Evolutionary conservation across 371 early-diverging fungal genomes (phyloP).

Genomic region (Mortierella sp.): DNA sequence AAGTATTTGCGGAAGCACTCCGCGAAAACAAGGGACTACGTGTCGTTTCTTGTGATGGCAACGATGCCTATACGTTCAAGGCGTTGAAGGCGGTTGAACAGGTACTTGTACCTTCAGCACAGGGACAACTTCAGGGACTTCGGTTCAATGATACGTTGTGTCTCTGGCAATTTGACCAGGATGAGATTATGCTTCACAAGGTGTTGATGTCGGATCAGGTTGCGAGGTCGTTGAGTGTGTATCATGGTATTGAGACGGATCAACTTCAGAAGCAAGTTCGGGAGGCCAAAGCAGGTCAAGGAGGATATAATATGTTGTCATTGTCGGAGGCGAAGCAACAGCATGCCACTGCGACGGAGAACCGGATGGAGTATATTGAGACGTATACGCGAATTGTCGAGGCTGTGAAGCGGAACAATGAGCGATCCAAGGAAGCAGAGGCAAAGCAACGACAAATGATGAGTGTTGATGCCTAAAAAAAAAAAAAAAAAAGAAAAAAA

Average conservation of each 20-base stretch:
- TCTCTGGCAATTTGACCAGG: conserved; percentile 18
- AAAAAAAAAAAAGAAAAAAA: too few relatives aligned
- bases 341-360: conserved; percentile 11
- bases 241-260: conserved; percentile 18
- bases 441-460: too few relatives aligned
- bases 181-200: conserved; percentile 34
- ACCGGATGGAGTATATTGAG: conserved; percentile 21
- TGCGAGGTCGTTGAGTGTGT: conserved; percentile 16
- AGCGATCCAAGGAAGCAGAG: too few relatives aligned
- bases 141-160: conserved; percentile 45
- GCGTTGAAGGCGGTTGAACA: conserved; percentile 28
- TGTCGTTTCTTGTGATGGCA: conserved; percentile 36
- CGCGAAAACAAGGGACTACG: conserved; percentile 24
- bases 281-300: conserved; percentile 21
- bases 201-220: conserved; percentile 27
- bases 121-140: conserved; percentile 30
- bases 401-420: conserved; percentile 32
- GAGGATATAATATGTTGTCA: conserved; percentile 6
- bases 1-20: conserved; percentile 22
- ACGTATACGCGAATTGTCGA: conserved; percentile 17
- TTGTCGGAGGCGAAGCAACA: conserved; percentile 15
- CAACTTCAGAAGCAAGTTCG: conserved; percentile 11
- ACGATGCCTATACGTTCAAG: conserved; percentile 43
- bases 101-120: conserved; percentile 27
- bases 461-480: too few relatives aligned